These are phyloP conservation scores for Passalora sequoiae DNA, from an alignment of 2,329 filamentous ascomycete species.

Conservation along the genomic window DNA sequence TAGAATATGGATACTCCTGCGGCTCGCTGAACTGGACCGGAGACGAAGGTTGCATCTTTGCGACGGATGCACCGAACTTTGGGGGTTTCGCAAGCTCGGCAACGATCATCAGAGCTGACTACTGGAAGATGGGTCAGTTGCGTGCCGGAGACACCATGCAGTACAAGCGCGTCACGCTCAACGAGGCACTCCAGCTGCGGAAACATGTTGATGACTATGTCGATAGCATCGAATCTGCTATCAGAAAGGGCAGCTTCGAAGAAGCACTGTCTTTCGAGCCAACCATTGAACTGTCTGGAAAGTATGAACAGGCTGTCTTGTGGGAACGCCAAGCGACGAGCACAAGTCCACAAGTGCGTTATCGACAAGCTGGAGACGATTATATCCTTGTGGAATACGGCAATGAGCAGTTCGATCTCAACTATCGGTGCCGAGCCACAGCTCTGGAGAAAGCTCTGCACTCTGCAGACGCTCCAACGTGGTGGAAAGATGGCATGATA, in stretches of 20 bases:
- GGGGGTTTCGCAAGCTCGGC: constrained; percentile 54
- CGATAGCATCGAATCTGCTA: constrained; percentile 38
- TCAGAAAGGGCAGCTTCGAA: constrained; percentile 34
- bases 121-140: constrained; percentile 59
- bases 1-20: constrained; percentile 57
- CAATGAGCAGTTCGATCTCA: constrained; percentile 52
- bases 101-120: constrained; percentile 53
- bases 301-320: constrained; percentile 28
- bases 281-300: constrained; percentile 20
- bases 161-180: constrained; percentile 49
- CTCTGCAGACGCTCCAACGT: constrained; percentile 36
- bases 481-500: constrained; percentile 40
- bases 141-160: constrained; percentile 54
- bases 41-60: constrained; percentile 57
- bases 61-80: constrained; percentile 55
- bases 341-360: constrained; percentile 29
- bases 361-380: constrained; percentile 42
- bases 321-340: constrained; percentile 28
- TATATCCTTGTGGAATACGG: constrained; percentile 55
- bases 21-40: constrained; percentile 58
- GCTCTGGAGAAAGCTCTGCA: constrained; percentile 48
- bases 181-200: constrained; percentile 46
- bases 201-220: constrained; percentile 45
- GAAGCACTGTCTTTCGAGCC: constrained; percentile 32
- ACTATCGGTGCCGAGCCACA: constrained; percentile 53